Evolutionary conservation across 2,329 filamentous ascomycete species (phyloP), one percentile per base, ranked within the genome.

Genomic region (Sarocladium oryzae): DNA sequence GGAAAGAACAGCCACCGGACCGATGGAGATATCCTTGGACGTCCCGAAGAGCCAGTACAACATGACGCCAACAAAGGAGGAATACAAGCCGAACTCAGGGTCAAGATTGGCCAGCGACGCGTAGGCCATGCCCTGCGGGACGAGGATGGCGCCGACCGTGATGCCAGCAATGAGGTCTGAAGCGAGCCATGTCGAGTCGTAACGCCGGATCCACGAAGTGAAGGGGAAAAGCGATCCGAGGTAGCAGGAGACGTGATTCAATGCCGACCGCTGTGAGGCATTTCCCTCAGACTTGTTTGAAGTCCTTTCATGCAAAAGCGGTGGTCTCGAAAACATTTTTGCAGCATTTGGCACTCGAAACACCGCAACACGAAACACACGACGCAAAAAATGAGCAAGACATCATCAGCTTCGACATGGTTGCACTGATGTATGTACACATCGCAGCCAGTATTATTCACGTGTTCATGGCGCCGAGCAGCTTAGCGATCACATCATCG

Each of bases 1-100:
- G 1, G 91, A 97, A 79, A 97, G 87, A 58, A 97, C 93, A 33
- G 93, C 93, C 46, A 97, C 93, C 28, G 92, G 92, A 15, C 92
- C 92, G 52, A 97, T 97, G 9, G 92, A 96, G 63, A 99, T 97
- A 67, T 99, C 92, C 66, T 97, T 99, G 13, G 92, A 96, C 0
- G 93, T 99, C 30, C 91, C 93, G 63, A 97, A 97, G 64, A 96
- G 87, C 92, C 92, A 97, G 70, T 99, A 99, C 55, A 96, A 77
- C 56, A 96, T 67, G 15, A 95, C 91, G 49, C 92, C 93, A 79
- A 96, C 93, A 64, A 99, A 97, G 0, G 92, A 96, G 0, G 92
- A 93, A 54, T 72, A 72, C 1, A 97, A 78, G 50, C 92, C 92
- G 62, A 85, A 97, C 63, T 97, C 78, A 5, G 86, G 80, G 1